Evolutionary conservation across 345 rosid species (phyloP).

Genomic region (Eucalyptus viminalis): DNA sequence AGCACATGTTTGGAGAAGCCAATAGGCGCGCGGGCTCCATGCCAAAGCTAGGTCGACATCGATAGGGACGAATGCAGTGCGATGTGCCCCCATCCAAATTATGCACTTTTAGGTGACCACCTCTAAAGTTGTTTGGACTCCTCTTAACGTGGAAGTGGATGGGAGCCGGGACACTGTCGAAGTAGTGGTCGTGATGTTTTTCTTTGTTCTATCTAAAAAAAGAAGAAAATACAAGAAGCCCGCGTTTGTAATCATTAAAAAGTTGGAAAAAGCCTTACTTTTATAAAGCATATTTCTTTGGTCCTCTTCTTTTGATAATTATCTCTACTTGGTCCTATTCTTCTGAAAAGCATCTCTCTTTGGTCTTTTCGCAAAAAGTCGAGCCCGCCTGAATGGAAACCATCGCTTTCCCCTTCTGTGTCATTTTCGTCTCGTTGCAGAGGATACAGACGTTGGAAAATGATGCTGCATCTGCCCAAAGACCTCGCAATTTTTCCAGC

Average conservation of each 20-base stretch:
- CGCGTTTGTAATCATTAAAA: background rate
- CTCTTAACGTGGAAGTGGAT: background rate
- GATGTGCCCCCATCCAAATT: background rate
- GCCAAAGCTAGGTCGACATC: background rate
- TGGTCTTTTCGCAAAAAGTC: background rate
- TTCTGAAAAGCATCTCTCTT: background rate
- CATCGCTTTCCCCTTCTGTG: background rate
- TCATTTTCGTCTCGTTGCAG: background rate
- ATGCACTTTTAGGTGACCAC: background rate
- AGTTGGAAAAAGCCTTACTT: background rate
- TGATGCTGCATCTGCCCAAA: background rate
- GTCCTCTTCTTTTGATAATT: background rate
- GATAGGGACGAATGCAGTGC: background rate
- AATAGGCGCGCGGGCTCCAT: background rate
- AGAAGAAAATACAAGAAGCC: background rate
- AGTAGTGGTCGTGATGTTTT: background rate
- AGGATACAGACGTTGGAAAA: background rate
- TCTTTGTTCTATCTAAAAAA: background rate
- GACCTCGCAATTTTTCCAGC: background rate
- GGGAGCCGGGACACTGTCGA: background rate
- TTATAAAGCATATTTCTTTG: background rate
- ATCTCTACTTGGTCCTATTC: background rate
- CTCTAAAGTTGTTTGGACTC: background rate
- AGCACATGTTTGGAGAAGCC: background rate
- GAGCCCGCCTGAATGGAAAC: background rate